Percentiles rank a stretch among this genome's conserved stretches.
Conservation (phyloP, 805 yeast genomes). For the Wickerhamomyces canadensis region DNA sequence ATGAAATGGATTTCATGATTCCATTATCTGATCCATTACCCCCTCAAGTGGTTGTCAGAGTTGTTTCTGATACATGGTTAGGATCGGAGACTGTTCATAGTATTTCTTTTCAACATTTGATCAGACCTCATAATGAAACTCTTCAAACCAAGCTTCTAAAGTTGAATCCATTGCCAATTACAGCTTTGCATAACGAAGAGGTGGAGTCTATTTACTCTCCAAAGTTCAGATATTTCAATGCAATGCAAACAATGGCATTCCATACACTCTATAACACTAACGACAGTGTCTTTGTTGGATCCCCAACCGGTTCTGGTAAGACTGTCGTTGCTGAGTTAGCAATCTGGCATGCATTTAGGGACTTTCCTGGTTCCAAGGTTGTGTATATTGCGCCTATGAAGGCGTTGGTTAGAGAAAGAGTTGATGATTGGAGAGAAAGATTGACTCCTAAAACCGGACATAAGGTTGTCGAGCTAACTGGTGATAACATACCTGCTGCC, state of each 20-base stretch:
- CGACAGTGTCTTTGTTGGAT: conserved; percentile 84
- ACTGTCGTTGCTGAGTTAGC: conserved; percentile 96
- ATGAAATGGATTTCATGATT: conserved; percentile 86
- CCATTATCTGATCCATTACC: conserved; percentile 90
- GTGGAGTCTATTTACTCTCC: conserved; percentile 63
- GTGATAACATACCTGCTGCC: conserved; percentile 87
- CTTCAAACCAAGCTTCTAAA: conserved; percentile 74
- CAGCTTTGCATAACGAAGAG: conserved; percentile 66
- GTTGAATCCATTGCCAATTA: conserved; percentile 78
- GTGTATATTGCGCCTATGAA: conserved; percentile 91
- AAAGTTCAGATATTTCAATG: conserved; percentile 84
- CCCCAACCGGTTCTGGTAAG: conserved; percentile 98
- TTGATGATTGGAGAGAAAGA: conserved; percentile 77
- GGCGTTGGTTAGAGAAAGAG: conserved; percentile 95
- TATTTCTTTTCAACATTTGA: conserved; percentile 84
- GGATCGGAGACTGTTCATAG: conserved; percentile 75
- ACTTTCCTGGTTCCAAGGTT: conserved; percentile 82
- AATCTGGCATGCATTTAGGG: conserved; percentile 91
- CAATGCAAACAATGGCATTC: conserved; percentile 97
- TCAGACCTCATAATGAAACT: conserved; percentile 84
- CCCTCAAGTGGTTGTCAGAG: conserved; percentile 75
- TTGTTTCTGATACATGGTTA: conserved; percentile 82
- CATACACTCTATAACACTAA: conserved; percentile 79
- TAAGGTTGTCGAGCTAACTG: conserved; percentile 82
- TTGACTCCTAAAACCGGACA: conserved; percentile 83